Evolutionary conservation across 1,139 yeast species (phyloP), one percentile per base, ranked within the genome.

Genomic region (Sugiyamaella neomexicana): DNA sequence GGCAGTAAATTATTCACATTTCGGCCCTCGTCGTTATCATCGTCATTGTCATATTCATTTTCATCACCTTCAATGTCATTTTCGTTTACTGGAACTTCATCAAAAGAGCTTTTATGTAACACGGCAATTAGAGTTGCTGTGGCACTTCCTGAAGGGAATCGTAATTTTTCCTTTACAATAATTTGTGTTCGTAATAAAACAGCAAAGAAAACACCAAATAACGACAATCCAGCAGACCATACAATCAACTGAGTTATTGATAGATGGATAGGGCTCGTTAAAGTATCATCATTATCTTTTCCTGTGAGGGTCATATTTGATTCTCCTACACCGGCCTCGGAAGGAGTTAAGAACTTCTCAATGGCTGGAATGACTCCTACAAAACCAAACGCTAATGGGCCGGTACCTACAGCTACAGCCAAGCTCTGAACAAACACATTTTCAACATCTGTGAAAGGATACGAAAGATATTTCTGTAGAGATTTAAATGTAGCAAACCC

Each of bases 301-400:
- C 6, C 12, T 2, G 17, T 12, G 9, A 5, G n/a, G n/a, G n/a
- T n/a, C n/a, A n/a, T n/a, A n/a, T n/a, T 15, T 2, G 13, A 5
- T 16, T 20, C 46, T 16, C 59, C 45, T 10, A 29, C 61, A 1
- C 97, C 97, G 42, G 89, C 83, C 66, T 91, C 97, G 44, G 83
- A 89, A 0, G 78, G 74, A 1, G 89, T 83, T 59, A 93, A 71
- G 63, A 91, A 85, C 71, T 90, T 89, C 66, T 93, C 98, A 55
- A 93, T 85, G 0, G 99, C 98, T 0, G 99, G 99, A 1, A 93
- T 80, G n/a, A 95, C 91, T 0, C 99, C 99, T 16, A 93, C 95
- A 56, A 93, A 80, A 0, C 98, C 98, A 70, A 86, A 91, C 0
- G 97, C 95, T 60, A 93, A 75, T 0, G 99, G 99, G 0, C 98